These are phyloP conservation scores for Aureobasidium mangrovei DNA, from an alignment of 2,329 filamentous ascomycete genomes.

Conservation along the genomic window DNA sequence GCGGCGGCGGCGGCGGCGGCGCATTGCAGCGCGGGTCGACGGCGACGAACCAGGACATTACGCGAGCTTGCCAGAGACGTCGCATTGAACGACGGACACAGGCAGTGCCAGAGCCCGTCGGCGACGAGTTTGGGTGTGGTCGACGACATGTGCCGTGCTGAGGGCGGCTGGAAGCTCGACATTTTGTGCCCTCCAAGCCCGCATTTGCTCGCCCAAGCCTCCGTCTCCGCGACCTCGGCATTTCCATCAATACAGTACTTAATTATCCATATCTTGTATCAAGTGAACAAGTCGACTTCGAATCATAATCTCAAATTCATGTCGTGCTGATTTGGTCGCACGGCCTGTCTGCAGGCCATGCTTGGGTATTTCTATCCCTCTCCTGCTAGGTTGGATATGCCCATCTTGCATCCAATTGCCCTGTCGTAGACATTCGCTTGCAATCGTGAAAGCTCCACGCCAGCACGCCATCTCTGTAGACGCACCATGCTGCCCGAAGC, in stretches of 20 bases:
- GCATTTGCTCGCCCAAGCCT: no score
- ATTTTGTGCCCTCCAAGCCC: background rate
- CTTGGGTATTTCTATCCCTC: background rate
- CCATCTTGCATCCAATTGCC: background rate
- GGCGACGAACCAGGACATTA: conserved; percentile 11
- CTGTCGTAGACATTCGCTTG: background rate
- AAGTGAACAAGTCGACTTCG: no score
- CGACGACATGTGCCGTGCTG: conserved; percentile 22
- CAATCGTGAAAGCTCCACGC: background rate
- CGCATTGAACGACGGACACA: conserved; percentile 46
- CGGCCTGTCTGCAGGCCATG: background rate
- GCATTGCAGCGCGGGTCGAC: conserved; percentile 15
- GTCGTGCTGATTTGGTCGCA: conserved; percentile 2
- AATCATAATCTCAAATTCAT: conserved; percentile 1
- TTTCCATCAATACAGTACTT: background rate
- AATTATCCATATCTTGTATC: background rate
- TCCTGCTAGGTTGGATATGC: background rate
- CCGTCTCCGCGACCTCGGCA: background rate
- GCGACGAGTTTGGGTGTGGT: conserved; percentile 29
- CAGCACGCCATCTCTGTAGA: background rate
- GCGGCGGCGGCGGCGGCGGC: background rate
- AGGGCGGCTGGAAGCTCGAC: background rate
- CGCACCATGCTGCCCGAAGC: background rate
- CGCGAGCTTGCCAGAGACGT: conserved; percentile 1
- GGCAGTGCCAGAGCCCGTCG: conserved; percentile 56